These are phyloP conservation scores for Epipyxis sp. DNA, from an alignment of 108 stramenopile genomes.

Conservation along the genomic window DNA sequence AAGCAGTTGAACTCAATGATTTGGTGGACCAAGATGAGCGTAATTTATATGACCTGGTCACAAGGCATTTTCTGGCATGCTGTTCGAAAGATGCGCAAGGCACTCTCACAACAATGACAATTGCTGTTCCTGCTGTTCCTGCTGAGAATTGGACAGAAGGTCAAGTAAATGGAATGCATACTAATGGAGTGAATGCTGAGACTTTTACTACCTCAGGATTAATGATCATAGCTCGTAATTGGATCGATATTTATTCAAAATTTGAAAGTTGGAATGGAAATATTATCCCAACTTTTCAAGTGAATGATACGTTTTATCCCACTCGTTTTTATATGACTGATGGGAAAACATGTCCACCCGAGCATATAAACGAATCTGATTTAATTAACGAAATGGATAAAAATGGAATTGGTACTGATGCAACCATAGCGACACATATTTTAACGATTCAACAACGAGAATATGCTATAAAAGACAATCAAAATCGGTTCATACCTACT, in stretches of 20 bases:
- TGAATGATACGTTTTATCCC: constrained; percentile 29
- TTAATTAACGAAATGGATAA: constrained; percentile 56
- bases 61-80: constrained; percentile 95
- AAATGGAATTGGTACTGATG: constrained; percentile 61
- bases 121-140: background rate
- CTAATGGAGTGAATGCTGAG: constrained; percentile 80
- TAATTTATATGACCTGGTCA: constrained; percentile 79
- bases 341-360: constrained; percentile 49
- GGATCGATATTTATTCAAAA: constrained; percentile 50
- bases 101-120: constrained; percentile 64
- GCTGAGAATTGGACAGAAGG: constrained; percentile 43
- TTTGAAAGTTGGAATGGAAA: constrained; percentile 50
- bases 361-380: constrained; percentile 53
- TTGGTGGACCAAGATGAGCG: constrained; percentile 61
- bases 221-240: constrained; percentile 43
- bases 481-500: constrained; percentile 67
- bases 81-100: constrained; percentile 90
- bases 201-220: constrained; percentile 51
- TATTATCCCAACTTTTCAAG: constrained; percentile 42
- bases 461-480: constrained; percentile 31
- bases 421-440: constrained; percentile 63
- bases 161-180: too few relatives aligned
- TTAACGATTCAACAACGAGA: constrained; percentile 51
- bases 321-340: constrained; percentile 39
- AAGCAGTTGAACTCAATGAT: constrained; percentile 74